These are phyloP conservation scores for Geotrichum histeridarum DNA, from an alignment of 1,139 yeast species.

Conservation along the genomic window DNA sequence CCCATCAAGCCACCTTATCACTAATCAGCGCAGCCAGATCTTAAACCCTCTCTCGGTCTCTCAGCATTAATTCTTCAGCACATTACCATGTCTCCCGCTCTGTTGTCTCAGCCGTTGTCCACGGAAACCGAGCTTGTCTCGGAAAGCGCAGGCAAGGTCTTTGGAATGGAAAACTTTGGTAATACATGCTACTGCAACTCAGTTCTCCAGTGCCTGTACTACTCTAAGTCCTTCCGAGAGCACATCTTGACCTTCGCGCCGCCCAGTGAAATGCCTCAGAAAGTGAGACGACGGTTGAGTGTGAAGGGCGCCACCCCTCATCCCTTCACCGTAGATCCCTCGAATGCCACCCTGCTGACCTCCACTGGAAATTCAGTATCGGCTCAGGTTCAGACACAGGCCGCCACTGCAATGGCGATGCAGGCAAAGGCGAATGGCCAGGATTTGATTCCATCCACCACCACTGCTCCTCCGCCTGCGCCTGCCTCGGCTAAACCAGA, in stretches of 20 bases:
- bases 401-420: neutral
- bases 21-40: no score
- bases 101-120: no score
- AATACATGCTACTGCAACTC: slow-evolving; percentile 92
- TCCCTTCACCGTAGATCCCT: slow-evolving; percentile 35
- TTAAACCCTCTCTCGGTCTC: no score
- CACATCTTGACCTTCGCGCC: slow-evolving; percentile 44
- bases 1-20: neutral
- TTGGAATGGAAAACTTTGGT: slow-evolving; percentile 94
- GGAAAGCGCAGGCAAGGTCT: slow-evolving; percentile 48
- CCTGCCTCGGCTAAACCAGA: neutral
- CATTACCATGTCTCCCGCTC: no score
- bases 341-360: slow-evolving; percentile 20
- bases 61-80: no score
- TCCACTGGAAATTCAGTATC: slow-evolving; percentile 10
- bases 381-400: neutral
- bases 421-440: neutral
- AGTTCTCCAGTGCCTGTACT: slow-evolving; percentile 79
- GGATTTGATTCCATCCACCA: neutral
- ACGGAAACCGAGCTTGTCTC: slow-evolving; percentile 21
- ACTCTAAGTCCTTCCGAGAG: slow-evolving; percentile 62
- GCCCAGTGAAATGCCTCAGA: neutral
- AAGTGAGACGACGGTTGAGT: slow-evolving; percentile 19
- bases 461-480: neutral
- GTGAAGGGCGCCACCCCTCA: slow-evolving; percentile 36